These are phyloP conservation scores for Talaromyces marneffei DNA, from an alignment of 2,329 filamentous ascomycete species.

Conservation along the genomic window DNA sequence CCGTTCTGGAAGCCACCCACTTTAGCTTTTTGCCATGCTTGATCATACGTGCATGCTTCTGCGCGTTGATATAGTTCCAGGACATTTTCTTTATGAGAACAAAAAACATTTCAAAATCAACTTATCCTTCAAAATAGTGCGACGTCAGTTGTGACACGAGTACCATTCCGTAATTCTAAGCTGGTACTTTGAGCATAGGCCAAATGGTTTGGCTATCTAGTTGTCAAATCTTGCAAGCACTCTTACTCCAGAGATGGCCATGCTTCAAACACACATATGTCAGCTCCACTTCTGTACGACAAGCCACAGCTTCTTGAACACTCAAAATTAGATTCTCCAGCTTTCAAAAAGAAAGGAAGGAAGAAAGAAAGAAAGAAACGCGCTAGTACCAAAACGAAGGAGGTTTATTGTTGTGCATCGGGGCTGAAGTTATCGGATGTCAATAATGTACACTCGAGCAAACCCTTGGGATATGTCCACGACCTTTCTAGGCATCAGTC, in stretches of 20 bases:
- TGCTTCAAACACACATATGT: slow-evolving; percentile 3
- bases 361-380: not conserved
- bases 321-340: not conserved
- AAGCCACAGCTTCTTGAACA: not conserved
- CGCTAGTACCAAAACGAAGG: slow-evolving; percentile 5
- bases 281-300: slow-evolving; percentile 11
- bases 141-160: slow-evolving; percentile 6
- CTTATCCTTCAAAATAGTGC: not conserved
- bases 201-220: not conserved
- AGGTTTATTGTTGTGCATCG: not conserved
- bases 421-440: not conserved
- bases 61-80: not conserved
- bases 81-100: slow-evolving; percentile 3
- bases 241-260: not conserved
- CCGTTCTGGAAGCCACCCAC: not conserved
- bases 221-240: slow-evolving; percentile 7
- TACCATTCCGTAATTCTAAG: not conserved
- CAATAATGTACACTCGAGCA: not conserved
- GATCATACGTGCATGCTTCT: not conserved
- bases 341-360: not conserved
- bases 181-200: not conserved
- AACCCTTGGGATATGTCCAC: not conserved
- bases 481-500: not conserved
- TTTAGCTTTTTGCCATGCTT: not conserved
- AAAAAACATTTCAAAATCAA: slow-evolving; percentile 1